Evolutionary conservation across 1,284 basidiomycete genomes (phyloP), one percentile per base, ranked within the genome.

Genomic region (Pseudozyma sp.): DNA sequence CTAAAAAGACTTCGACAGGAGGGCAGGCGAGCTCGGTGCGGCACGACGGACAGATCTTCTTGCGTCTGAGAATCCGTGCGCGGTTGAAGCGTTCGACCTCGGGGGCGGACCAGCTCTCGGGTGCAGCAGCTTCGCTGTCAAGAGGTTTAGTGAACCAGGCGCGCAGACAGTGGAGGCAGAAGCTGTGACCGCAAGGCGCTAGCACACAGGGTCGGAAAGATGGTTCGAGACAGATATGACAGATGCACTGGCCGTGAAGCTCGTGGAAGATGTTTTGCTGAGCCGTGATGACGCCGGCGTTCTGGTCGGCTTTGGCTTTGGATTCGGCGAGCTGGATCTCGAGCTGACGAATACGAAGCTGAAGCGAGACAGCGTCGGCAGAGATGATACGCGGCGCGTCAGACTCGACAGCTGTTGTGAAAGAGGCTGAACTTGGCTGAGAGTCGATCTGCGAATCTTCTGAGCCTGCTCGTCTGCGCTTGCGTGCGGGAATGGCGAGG

Each of bases 41-140:
- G 61, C 82, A 84, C 6, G 72, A 72, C 2, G 82, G 82, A 50
- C 82, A 84, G 34, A 79, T 65, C 65, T 84, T 84, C 38, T 78
- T 78, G 16, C 79, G 68, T 38, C 69, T 63, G 7, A 74, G 73
- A 5, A 70, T 79, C 12, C 74, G 70, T 5, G 35, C n/a, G 13
- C 62, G 63, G n/a, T 58, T 47, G 16, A 54, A 58, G 1, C 48
- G 49, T 7, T 67, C 59, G 9, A 55, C 35, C 38, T 71, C 61
- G 3, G 18, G 39, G 16, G 40, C 51, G 25, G 56, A 51, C 59
- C 66, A 70, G 34, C n/a, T 5, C 18, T 47, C 10, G 1, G 76
- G 73, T 18, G 70, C 25, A 1, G 38, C 11, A 11, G 61, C 63
- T 43, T 80, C 70, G 47, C 67, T 64, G 11, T 63, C 68, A 4